Evolutionary conservation across 164 flowering plant genomes (phyloP).

Genomic region (Kingdonia uniflora): DNA sequence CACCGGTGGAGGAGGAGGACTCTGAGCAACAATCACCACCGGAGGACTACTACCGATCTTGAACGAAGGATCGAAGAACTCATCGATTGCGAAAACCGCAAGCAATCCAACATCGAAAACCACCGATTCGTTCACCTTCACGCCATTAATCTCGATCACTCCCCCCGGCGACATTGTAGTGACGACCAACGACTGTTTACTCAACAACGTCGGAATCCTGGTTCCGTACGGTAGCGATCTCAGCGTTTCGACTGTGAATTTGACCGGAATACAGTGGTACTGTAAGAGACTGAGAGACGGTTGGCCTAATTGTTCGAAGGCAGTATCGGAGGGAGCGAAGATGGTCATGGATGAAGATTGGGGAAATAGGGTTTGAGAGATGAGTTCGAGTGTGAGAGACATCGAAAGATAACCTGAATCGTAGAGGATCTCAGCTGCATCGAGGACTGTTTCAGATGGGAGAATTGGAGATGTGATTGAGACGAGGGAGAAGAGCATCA

Average conservation of each 20-base stretch:
- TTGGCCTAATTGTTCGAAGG: slow-evolving; percentile 44
- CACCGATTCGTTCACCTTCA: slow-evolving; percentile 20
- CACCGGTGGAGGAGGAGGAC: background rate
- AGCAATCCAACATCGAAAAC: slow-evolving; percentile 33
- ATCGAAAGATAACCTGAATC: slow-evolving; percentile 33
- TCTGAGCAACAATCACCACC: slow-evolving; percentile 2
- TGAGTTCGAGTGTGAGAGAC: slow-evolving; percentile 42
- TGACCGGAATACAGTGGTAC: slow-evolving; percentile 39
- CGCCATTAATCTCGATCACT: slow-evolving; percentile 26
- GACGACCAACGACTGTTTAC: slow-evolving; percentile 22
- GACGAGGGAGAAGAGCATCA: slow-evolving; percentile 3
- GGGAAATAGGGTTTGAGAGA: slow-evolving; percentile 18
- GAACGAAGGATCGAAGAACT: slow-evolving; percentile 31
- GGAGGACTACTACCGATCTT: slow-evolving; percentile 6
- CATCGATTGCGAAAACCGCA: slow-evolving; percentile 26
- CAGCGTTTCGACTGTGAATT: slow-evolving; percentile 25
- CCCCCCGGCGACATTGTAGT: slow-evolving; percentile 18
- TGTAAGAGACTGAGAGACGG: slow-evolving; percentile 44
- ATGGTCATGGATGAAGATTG: slow-evolving; percentile 29
- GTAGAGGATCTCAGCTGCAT: slow-evolving; percentile 37
- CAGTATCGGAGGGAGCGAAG: slow-evolving; percentile 48
- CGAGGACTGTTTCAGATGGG: slow-evolving; percentile 10
- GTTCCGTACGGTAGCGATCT: slow-evolving; percentile 30
- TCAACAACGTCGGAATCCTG: slow-evolving; percentile 35
- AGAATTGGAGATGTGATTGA: slow-evolving; percentile 8